These are phyloP conservation scores for Sicyos baderoa DNA, from an alignment of 306 rosid genomes.

Conservation along the genomic window DNA sequence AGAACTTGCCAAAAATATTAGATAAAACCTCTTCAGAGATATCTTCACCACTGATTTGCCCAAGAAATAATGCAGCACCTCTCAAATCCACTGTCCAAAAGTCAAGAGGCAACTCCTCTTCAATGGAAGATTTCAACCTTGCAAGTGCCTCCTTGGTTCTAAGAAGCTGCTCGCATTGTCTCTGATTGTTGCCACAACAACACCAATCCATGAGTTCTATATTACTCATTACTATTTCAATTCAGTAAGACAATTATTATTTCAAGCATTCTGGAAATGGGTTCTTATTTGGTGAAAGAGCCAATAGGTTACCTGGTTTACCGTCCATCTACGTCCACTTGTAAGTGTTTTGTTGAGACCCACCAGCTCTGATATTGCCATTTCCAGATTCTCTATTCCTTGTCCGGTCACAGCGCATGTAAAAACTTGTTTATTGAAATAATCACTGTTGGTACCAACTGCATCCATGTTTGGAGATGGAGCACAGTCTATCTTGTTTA, in stretches of 20 bases:
- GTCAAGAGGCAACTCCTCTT: constrained; percentile 73
- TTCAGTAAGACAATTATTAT: not conserved
- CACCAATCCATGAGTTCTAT: constrained; percentile 5
- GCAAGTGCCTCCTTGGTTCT: constrained; percentile 74
- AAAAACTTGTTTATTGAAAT: constrained; percentile 57
- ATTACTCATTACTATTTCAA: not conserved
- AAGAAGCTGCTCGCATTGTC: constrained; percentile 94
- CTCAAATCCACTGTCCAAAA: constrained; percentile 96
- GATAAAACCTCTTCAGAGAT: constrained; percentile 82
- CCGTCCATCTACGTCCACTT: constrained; percentile 83
- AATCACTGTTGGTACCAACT: constrained; percentile 23
- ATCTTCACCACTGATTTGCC: constrained; percentile 89
- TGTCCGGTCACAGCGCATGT: constrained; percentile 86
- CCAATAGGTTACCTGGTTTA: constrained; percentile 56
- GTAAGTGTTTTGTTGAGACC: constrained; percentile 57
- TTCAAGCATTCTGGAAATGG: not conserved
- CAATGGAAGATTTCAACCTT: constrained; percentile 65
- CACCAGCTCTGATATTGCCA: constrained; percentile 57
- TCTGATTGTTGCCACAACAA: constrained; percentile 38
- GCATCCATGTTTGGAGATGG: constrained; percentile 37
- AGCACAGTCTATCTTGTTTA: constrained; percentile 73
- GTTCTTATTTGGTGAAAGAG: not conserved
- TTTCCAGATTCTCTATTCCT: constrained; percentile 77
- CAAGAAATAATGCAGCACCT: constrained; percentile 78
- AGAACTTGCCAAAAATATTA: constrained; percentile 79